Evolutionary conservation across 2,329 filamentous ascomycete genomes (phyloP), one percentile per base, ranked within the genome.

Genomic region (Pseudogymnoascus sp.): DNA sequence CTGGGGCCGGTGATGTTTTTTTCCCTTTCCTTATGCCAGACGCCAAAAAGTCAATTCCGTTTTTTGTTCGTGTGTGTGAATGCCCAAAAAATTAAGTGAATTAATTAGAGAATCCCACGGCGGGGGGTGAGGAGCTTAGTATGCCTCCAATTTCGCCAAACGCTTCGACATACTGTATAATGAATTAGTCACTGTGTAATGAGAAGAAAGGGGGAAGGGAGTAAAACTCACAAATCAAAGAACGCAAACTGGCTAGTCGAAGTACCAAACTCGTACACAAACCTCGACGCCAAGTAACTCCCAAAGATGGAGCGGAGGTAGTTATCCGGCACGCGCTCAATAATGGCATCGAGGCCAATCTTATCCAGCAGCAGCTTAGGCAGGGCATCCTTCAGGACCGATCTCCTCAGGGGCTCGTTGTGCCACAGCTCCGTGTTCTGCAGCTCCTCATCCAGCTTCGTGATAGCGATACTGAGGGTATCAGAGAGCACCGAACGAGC

Each of bases 251-350:
- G 93, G 79, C 88, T 94, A 4, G 94, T 92, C 67, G 85, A 87
- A 73, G 92, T 92, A 71, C 94, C 94, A 74, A 93, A 94, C 74
- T 96, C 86, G 75, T 99, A 99, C 40, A 99, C 91, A 74, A 99
- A 99, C 45, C 94, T 88, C 72, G 89, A 95, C 58, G 94, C 93
- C 68, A 99, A 81, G 77, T 93, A 97, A 73, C 90, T 95, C 68
- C 94, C 94, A 72, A 99, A 99, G 74, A 99, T 97, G 67, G 92
- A 88, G 67, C 92, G 86, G 65, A 99, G 84, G 73, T 99, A 99
- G 68, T 87, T 88, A 65, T 96, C 90, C 0, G 94, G 94, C 21
- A 99, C 92, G 67, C 94, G 85, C 72, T 87, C 75, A 65, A 97
- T 83, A 67, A 99, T 92, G 62, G 87, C 90, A 58, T 96, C 89